Percentiles rank a stretch among this genome's conserved stretches.
Evolutionary conservation across 257 asterid species (phyloP).

Genomic region (Nicotiana undulata): DNA sequence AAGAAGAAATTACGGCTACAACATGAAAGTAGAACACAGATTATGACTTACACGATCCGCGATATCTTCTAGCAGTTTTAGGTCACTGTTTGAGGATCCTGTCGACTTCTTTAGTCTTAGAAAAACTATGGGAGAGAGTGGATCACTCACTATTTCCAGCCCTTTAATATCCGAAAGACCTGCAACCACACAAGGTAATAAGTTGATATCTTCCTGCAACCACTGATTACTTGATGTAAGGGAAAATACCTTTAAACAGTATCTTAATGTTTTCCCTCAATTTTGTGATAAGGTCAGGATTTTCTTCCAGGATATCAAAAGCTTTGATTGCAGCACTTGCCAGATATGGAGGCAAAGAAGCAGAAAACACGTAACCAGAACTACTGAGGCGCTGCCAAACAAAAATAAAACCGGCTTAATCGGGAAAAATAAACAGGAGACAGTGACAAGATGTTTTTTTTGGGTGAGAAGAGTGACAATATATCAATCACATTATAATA

Average conservation of each 20-base stretch:
- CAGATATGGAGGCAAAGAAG: slow-evolving; percentile 91
- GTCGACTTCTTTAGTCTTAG: slow-evolving; percentile 48
- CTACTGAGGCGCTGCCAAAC: slow-evolving; percentile 85
- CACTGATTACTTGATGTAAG: neutral
- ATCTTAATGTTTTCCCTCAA: slow-evolving; percentile 45
- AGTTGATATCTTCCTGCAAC: neutral
- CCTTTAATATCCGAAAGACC: slow-evolving; percentile 54
- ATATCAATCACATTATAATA: slow-evolving; percentile 19
- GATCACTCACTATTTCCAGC: slow-evolving; percentile 58
- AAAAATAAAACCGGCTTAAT: neutral
- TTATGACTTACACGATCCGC: slow-evolving; percentile 41
- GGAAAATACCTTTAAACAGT: slow-evolving; percentile 42
- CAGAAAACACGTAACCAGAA: slow-evolving; percentile 91
- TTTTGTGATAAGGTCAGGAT: slow-evolving; percentile 55
- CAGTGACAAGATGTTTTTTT: neutral
- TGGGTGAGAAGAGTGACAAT: neutral
- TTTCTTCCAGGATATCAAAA: slow-evolving; percentile 65
- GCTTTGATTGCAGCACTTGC: slow-evolving; percentile 95
- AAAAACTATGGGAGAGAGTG: slow-evolving; percentile 64
- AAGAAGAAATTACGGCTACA: neutral
- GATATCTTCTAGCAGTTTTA: slow-evolving; percentile 61
- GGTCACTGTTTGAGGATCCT: slow-evolving; percentile 66
- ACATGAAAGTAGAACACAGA: neutral
- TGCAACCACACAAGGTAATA: slow-evolving; percentile 15
- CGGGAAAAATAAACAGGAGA: neutral